Evolutionary conservation across 1,284 basidiomycete species (phyloP).

Genomic region (Chiua sp.): DNA sequence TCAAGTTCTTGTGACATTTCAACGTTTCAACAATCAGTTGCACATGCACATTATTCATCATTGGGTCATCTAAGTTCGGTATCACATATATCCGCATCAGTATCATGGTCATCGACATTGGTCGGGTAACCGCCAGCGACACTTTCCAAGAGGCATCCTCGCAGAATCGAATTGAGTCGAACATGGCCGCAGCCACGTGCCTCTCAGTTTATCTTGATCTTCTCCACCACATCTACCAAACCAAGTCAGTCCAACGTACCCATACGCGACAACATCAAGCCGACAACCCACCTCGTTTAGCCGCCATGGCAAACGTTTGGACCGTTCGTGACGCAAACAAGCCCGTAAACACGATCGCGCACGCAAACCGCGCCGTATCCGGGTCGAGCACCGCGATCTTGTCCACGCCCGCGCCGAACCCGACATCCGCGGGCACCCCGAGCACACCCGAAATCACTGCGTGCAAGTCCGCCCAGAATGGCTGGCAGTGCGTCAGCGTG

Average conservation of each 20-base stretch:
- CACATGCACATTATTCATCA: background rate
- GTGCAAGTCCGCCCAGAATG: conserved; percentile 74
- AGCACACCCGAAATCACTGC: conserved; percentile 49
- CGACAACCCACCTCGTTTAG: conserved; percentile 19
- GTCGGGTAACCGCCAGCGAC: background rate
- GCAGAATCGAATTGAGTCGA: too few species aligned
- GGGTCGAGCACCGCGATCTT: conserved; percentile 56
- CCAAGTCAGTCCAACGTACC: background rate
- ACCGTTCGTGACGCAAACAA: conserved; percentile 63
- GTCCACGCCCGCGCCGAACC: background rate
- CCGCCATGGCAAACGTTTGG: conserved; percentile 53
- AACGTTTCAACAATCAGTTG: conserved; percentile 3
- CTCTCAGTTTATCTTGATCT: conserved; percentile 36
- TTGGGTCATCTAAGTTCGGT: background rate
- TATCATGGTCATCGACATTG: conserved; percentile 1
- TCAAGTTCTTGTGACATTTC: conserved; percentile 19
- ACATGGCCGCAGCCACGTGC: background rate
- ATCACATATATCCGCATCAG: conserved; percentile 8
- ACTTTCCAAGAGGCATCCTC: too few species aligned
- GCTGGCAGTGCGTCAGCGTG: conserved; percentile 77
- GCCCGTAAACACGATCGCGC: conserved; percentile 61
- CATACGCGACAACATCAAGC: background rate
- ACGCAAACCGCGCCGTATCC: conserved; percentile 69
- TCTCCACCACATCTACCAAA: conserved; percentile 17
- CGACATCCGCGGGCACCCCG: conserved; percentile 26